phyloP scores from a whole-genome alignment of 768 basidiomycete genomes.

The Xerocomus brunneocitrinus region DNA sequence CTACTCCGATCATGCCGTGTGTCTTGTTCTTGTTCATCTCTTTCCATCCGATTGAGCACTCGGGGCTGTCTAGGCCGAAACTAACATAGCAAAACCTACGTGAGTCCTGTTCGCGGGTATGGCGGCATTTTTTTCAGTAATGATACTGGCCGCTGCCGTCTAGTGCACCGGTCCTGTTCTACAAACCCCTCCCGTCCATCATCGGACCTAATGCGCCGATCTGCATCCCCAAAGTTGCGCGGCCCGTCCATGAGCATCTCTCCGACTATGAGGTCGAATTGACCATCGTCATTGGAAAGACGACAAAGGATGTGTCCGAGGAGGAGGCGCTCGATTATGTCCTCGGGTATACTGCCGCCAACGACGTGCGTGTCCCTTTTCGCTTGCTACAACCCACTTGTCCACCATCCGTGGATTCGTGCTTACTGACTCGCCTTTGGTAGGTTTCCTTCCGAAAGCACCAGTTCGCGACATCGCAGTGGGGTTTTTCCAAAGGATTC shows the following conservation, averaged over 20 bases:
- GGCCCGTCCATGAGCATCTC: conserved; percentile 64
- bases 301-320: conserved; percentile 75
- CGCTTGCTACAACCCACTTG: neutral
- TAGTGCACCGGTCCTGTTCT: conserved; percentile 73
- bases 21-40: conserved; percentile 15
- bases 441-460: conserved; percentile 75
- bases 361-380: conserved; percentile 50
- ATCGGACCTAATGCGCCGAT: conserved; percentile 69
- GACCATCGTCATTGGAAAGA: conserved; percentile 77
- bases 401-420: neutral
- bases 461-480: conserved; percentile 78
- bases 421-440: neutral
- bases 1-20: conserved; percentile 78
- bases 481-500: conserved; percentile 86
- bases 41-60: neutral
- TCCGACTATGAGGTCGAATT: conserved; percentile 84
- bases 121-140: neutral
- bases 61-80: conserved; percentile 49
- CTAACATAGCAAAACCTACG: conserved; percentile 60
- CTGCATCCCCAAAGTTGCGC: conserved; percentile 59
- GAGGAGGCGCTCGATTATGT: conserved; percentile 82
- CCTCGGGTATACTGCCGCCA: conserved; percentile 75
- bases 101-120: conserved; percentile 30
- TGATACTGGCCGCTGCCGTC: neutral
- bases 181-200: conserved; percentile 67